Percentiles rank a stretch among this genome's conserved stretches.
Evolutionary conservation across 352 stramenopile species (phyloP).

Genomic region (Pythium monospermum): DNA sequence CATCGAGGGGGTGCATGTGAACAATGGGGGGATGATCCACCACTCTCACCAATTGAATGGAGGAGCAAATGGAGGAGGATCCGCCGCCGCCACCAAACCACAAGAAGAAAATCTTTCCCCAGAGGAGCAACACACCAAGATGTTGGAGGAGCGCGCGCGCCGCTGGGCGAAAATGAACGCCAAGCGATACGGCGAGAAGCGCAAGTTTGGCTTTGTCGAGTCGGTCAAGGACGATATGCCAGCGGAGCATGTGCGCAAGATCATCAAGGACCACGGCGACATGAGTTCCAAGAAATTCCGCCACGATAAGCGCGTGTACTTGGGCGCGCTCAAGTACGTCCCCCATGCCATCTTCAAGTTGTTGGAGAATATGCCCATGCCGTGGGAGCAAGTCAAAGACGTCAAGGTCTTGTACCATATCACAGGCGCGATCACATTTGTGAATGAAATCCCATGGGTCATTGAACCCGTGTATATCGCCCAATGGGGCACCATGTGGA

Average conservation of each 20-base stretch:
- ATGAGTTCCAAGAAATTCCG: conserved; percentile 99
- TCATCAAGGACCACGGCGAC: conserved; percentile 99
- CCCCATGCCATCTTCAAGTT: conserved; percentile 99
- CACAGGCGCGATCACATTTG: conserved; percentile 99
- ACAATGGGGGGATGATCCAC: not conserved
- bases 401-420: conserved; percentile 99
- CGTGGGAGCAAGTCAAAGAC: conserved; percentile 99
- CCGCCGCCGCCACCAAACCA: conserved; percentile 1
- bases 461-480: conserved; percentile 99
- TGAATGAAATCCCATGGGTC: conserved; percentile 99
- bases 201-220: conserved; percentile 93
- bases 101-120: conserved; percentile 18
- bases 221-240: conserved; percentile 90
- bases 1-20: conserved; percentile 22
- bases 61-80: not conserved
- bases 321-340: conserved; percentile 99
- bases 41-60: not conserved
- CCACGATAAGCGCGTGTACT: conserved; percentile 98
- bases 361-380: conserved; percentile 99
- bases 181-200: conserved; percentile 93
- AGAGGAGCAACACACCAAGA: conserved; percentile 52
- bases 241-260: conserved; percentile 98
- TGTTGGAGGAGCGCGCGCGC: conserved; percentile 76
- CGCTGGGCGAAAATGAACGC: conserved; percentile 89
- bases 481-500: conserved; percentile 99